Conservation (phyloP, 352 stramenopile genomes). For the Globisporangium solare region DNA sequence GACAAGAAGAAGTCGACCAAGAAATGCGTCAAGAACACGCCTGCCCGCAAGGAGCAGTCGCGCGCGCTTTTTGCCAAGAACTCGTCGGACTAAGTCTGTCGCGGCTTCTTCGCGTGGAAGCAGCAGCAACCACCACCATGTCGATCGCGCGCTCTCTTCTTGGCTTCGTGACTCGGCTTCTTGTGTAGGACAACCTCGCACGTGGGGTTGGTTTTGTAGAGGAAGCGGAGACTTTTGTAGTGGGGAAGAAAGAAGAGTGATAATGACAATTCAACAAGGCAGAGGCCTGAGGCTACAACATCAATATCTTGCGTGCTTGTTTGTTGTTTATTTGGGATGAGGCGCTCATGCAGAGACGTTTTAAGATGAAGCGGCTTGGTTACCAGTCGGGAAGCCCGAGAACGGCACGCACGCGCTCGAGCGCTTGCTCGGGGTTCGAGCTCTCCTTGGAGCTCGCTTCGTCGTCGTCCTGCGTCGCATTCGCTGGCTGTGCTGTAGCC, state of each 20-base stretch:
- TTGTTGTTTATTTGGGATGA: neutral
- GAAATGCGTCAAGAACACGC: constrained; percentile 78
- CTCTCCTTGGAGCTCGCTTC: neutral
- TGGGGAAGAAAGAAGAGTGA: neutral
- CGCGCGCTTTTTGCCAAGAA: constrained; percentile 81
- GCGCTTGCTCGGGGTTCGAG: constrained; percentile 9
- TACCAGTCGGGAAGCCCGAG: constrained; percentile 19
- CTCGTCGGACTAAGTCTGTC: constrained; percentile 56
- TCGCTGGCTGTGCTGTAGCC: too few species aligned
- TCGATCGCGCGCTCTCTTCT: neutral
- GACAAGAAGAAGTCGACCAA: constrained; percentile 89
- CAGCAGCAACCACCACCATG: neutral
- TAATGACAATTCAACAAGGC: neutral
- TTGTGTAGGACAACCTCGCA: neutral
- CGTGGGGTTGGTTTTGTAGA: too few species aligned
- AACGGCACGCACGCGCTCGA: constrained; percentile 22
- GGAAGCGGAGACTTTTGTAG: too few species aligned
- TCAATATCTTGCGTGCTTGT: neutral
- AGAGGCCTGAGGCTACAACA: constrained; percentile 8
- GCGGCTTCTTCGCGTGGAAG: too few species aligned
- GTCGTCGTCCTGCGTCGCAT: neutral
- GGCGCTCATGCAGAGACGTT: neutral
- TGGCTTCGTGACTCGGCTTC: neutral
- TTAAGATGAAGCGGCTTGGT: neutral
- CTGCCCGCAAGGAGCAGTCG: constrained; percentile 73